These are phyloP conservation scores for Pythium dissotocum DNA, from an alignment of 352 stramenopile species.

Conservation along the genomic window DNA sequence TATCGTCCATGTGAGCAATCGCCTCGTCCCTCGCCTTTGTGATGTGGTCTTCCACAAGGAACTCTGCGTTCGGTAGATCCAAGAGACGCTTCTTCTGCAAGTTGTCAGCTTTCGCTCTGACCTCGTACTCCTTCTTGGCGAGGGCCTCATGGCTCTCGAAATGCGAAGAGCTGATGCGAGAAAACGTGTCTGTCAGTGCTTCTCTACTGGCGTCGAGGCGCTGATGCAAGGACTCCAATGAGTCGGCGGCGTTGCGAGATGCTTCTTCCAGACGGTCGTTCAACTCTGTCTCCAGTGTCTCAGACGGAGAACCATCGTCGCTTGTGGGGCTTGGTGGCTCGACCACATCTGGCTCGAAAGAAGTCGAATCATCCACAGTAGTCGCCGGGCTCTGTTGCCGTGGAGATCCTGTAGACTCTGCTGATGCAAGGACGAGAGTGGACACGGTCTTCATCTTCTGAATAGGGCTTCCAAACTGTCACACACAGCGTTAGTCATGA, in stretches of 20 bases:
- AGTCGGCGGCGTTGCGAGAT: constrained; percentile 8
- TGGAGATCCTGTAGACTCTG: neutral
- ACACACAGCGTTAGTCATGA: neutral
- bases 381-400: constrained; percentile 12
- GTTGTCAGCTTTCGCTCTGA: constrained; percentile 20
- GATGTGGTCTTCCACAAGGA: constrained; percentile 19
- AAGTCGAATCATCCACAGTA: constrained; percentile 9
- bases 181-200: constrained; percentile 26
- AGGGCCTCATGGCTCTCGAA: constrained; percentile 29
- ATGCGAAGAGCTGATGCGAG: constrained; percentile 26
- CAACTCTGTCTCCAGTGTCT: constrained; percentile 6
- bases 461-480: constrained; percentile 28
- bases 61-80: constrained; percentile 25
- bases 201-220: constrained; percentile 20
- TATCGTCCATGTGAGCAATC: constrained; percentile 30
- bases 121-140: constrained; percentile 22
- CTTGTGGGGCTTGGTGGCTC: neutral
- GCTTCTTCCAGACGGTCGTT: constrained; percentile 5
- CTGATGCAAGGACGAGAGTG: constrained; percentile 13
- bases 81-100: constrained; percentile 32
- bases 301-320: neutral
- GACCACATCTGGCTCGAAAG: constrained; percentile 11
- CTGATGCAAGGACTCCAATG: constrained; percentile 26
- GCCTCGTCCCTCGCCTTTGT: constrained; percentile 19
- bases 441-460: constrained; percentile 28